A percentile compares a stretch with the other conserved stretches of the same genome.
phyloP scores from a whole-genome alignment of 2,329 filamentous ascomycete genomes.

The Diaporthe destruens region DNA sequence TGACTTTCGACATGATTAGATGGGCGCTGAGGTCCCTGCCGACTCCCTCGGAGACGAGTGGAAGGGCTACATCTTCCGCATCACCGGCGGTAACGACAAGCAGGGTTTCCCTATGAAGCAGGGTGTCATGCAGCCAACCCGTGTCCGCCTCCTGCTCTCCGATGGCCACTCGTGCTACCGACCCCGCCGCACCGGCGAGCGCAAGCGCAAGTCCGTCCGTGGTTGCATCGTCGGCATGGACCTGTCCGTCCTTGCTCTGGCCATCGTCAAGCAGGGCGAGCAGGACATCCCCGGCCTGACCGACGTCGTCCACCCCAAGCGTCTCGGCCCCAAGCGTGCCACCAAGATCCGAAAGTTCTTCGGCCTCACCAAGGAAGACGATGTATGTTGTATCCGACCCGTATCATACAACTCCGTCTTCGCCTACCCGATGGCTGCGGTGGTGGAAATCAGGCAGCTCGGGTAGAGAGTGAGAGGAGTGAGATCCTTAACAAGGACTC shows the following conservation, averaged over 20 bases:
- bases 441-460: slow-evolving; percentile 57
- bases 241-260: slow-evolving; percentile 92
- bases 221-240: slow-evolving; percentile 99
- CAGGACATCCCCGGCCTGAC: slow-evolving; percentile 94
- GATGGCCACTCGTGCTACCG: slow-evolving; percentile 99
- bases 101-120: slow-evolving; percentile 99
- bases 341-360: slow-evolving; percentile 99
- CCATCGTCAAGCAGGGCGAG: slow-evolving; percentile 98
- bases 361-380: slow-evolving; percentile 99
- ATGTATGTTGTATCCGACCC: slow-evolving; percentile 79
- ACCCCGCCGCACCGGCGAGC: slow-evolving; percentile 95
- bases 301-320: slow-evolving; percentile 98
- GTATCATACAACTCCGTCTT: slow-evolving; percentile 70
- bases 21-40: slow-evolving; percentile 91
- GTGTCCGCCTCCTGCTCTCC: slow-evolving; percentile 95
- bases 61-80: slow-evolving; percentile 99
- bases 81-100: slow-evolving; percentile 99
- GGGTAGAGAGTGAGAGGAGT: slow-evolving; percentile 71
- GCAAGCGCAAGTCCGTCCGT: slow-evolving; percentile 99
- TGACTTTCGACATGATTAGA: slow-evolving; percentile 61
- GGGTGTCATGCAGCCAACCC: slow-evolving; percentile 98
- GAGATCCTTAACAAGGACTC: slow-evolving; percentile 40
- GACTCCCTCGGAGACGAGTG: slow-evolving; percentile 98
- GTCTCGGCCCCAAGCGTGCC: slow-evolving; percentile 98
- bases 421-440: slow-evolving; percentile 74